Base-by-base conservation (phyloP, 1,139 yeast species). In the Nadsonia commutata region DNA sequence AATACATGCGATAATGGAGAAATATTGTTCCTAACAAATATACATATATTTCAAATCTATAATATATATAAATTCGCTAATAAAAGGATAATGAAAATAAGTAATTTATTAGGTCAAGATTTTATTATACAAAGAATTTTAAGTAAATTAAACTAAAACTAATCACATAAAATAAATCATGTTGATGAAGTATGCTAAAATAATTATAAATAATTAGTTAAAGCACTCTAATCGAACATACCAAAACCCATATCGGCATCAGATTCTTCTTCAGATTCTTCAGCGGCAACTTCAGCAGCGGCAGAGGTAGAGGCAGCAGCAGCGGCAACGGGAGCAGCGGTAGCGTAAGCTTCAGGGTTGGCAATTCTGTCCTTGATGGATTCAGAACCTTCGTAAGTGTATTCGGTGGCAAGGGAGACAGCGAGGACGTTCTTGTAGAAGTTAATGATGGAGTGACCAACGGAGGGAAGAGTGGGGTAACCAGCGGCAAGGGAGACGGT, bases 391-490 rank as follows among this genome's bases (percentile, higher is more conserved):
- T 93, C 97, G 74, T 81, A 90, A 66, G 95, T 83, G 85, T 88
- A 90, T 70, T 90, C 96, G 66, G 97, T 80, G 67, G 96, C 98
- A 73, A 90, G 55, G 58, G 98, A 93, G 65, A 93, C 78, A 65
- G 97, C 96, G 72, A 93, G 78, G 66, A 93, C 78, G 76, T 90
- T 82, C 94, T 93, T 90, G 94, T 93, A 90, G 79, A 84, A 80
- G 95, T 93, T 90, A 77, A 90, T 80, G 71, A 90, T 78, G 62
- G 94, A 79, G 95, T 90, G 98, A 68, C 95, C 90, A 67, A 90
- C 98, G 63, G 98, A 85, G 72, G 97, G 96, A 68, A 90, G 75
- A 67, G 99, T 90, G 79, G 98, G 98, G 94, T 90, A 88, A 70
- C 88, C 90, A 65, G 84, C 75, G 70, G 97, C 98, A 74, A 90